Percentiles rank a stretch among this genome's conserved stretches.
phyloP scores from a whole-genome alignment of 164 flowering plant species.

The Tetracentron sinense region DNA sequence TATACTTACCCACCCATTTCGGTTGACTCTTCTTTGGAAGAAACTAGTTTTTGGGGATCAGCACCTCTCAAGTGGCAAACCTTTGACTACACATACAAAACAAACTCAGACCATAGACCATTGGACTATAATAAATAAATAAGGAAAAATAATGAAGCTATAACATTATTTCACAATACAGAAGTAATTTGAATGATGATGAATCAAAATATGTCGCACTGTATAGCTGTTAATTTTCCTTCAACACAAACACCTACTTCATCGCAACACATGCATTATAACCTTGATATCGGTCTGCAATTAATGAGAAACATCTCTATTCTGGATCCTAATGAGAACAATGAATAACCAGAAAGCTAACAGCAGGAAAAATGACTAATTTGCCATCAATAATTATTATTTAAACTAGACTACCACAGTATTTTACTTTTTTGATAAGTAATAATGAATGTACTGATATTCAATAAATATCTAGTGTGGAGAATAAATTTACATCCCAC shows the following conservation, averaged over 20 bases:
- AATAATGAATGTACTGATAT: too few relatives aligned
- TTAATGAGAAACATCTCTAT: not conserved
- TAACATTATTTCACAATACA: not conserved
- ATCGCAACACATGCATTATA: not conserved
- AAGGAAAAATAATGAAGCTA: not conserved
- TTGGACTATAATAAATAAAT: not conserved
- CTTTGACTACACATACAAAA: constrained; percentile 55
- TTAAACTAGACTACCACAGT: too few relatives aligned
- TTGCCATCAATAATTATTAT: too few relatives aligned
- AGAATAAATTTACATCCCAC: too few relatives aligned
- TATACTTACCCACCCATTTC: constrained; percentile 96
- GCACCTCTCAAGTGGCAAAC: constrained; percentile 60
- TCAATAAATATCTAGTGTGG: too few relatives aligned
- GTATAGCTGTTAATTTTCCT: not conserved
- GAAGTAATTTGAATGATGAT: too few relatives aligned
- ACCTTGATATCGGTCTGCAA: not conserved
- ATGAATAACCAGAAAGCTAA: not conserved
- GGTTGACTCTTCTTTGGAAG: constrained; percentile 65
- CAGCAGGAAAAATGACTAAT: too few relatives aligned
- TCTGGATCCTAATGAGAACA: not conserved
- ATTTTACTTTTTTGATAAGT: too few relatives aligned
- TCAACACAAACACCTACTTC: not conserved
- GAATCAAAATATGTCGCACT: too few relatives aligned
- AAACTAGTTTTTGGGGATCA: constrained; percentile 42
- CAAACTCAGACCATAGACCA: not conserved